These are phyloP conservation scores for Solanum medicagineum DNA, from an alignment of 257 asterid genomes.

Conservation along the genomic window DNA sequence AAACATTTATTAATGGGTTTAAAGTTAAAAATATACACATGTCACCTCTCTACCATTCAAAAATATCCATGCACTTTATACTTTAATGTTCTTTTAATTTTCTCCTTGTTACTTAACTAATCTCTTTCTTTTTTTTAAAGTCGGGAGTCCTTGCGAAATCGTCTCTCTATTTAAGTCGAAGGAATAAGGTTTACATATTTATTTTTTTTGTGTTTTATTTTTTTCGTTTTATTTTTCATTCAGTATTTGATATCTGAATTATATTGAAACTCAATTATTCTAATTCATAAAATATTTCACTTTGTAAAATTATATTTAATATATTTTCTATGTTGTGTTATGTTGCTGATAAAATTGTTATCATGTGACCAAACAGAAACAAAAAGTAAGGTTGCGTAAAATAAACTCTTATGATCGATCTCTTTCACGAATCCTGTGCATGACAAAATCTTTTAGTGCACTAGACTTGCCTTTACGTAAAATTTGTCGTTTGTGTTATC, in stretches of 20 bases:
- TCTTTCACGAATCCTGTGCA: too few species aligned
- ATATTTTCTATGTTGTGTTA: fast-evolving
- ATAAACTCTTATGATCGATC: too few species aligned
- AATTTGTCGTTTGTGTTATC: background rate
- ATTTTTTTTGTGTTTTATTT: too few species aligned
- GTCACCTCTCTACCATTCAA: constrained; percentile 4
- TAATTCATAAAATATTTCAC: too few species aligned
- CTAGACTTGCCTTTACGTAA: fast-evolving
- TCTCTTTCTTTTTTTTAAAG: background rate
- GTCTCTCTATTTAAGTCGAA: background rate
- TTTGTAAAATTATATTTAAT: background rate
- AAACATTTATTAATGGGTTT: background rate
- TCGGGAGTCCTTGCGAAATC: fast-evolving
- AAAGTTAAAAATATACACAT: background rate
- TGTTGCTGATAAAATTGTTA: too few species aligned
- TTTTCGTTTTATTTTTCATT: too few species aligned
- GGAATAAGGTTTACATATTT: background rate
- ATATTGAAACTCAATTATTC: too few species aligned
- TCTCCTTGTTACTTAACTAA: background rate
- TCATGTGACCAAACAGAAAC: too few species aligned
- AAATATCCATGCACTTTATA: background rate
- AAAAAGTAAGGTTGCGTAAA: too few species aligned
- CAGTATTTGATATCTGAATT: too few species aligned
- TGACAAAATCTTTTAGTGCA: too few species aligned
- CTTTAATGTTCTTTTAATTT: background rate